phyloP scores from a whole-genome alignment of 2,329 filamentous ascomycete genomes.

The Phyllosticta capitalensis region DNA sequence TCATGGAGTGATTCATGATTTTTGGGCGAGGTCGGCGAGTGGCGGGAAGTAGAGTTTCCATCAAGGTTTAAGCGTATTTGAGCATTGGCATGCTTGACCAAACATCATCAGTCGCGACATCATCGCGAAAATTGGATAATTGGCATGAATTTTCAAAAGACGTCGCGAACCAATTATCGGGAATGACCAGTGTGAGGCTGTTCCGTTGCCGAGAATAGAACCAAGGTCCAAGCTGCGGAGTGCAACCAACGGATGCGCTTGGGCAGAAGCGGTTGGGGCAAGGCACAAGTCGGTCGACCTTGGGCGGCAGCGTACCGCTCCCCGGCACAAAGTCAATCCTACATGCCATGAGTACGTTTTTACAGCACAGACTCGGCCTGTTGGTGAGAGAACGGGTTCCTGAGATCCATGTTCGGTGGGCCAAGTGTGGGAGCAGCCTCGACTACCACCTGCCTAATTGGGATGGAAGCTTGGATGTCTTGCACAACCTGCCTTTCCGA shows the following conservation, averaged over 20 bases:
- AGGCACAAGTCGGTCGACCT: background rate
- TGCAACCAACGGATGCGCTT: background rate
- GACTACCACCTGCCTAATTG: background rate
- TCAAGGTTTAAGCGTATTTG: background rate
- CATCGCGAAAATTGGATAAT: background rate
- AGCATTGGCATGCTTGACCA: background rate
- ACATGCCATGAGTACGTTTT: background rate
- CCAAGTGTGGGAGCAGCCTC: background rate
- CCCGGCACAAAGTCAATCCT: background rate
- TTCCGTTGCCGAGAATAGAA: background rate
- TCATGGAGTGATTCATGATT: background rate
- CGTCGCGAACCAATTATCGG: too few relatives aligned
- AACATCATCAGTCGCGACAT: background rate
- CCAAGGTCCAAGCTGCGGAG: background rate
- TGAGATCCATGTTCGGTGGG: background rate
- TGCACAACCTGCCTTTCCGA: background rate
- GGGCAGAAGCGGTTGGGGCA: background rate
- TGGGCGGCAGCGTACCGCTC: background rate
- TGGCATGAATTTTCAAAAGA: background rate
- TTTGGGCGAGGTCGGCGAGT: background rate
- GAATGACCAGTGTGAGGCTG: background rate
- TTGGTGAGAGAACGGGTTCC: background rate
- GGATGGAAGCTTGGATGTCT: background rate
- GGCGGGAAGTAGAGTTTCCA: background rate
- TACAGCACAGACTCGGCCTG: background rate